Conservation (phyloP, 2,329 filamentous ascomycete genomes). For the Plectosphaerella sp. region DNA sequence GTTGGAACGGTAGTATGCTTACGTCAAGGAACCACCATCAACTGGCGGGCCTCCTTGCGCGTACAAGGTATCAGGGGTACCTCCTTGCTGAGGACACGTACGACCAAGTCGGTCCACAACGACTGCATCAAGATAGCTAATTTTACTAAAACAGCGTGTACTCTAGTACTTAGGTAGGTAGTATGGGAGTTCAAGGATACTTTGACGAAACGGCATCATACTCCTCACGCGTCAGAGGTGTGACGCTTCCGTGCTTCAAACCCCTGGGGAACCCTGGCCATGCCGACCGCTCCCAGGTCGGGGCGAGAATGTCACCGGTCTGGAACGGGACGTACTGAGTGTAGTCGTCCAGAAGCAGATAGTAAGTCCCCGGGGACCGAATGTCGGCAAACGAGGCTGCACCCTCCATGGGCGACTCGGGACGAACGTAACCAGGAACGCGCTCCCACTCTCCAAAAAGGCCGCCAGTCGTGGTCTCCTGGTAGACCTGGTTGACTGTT, state of each 20-base stretch:
- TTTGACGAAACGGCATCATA: slow-evolving; percentile 24
- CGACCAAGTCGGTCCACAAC: no score
- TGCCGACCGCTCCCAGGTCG: slow-evolving; percentile 31
- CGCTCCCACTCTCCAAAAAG: slow-evolving; percentile 44
- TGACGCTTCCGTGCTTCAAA: slow-evolving; percentile 43
- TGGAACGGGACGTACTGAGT: slow-evolving; percentile 40
- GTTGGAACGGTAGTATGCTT: no score
- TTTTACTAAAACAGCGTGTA: no score
- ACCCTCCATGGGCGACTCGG: slow-evolving; percentile 27
- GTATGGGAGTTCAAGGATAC: no score
- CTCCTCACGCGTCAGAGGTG: slow-evolving; percentile 34
- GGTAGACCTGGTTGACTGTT: slow-evolving; percentile 40
- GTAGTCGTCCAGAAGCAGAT: slow-evolving; percentile 41
- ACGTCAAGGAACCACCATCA: no score
- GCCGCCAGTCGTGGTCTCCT: slow-evolving; percentile 37
- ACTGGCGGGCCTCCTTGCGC: no score
- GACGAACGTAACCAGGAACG: slow-evolving; percentile 26
- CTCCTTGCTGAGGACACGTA: no score
- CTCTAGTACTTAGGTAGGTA: no score
- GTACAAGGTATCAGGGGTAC: no score
- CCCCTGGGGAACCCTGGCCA: slow-evolving; percentile 32
- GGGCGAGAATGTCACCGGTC: slow-evolving; percentile 29
- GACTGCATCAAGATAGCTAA: no score
- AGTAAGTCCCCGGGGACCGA: slow-evolving; percentile 24
- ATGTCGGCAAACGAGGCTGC: slow-evolving; percentile 32